Conservation (phyloP, 768 basidiomycete genomes). For the Phlebiopsis flavidoalba region DNA sequence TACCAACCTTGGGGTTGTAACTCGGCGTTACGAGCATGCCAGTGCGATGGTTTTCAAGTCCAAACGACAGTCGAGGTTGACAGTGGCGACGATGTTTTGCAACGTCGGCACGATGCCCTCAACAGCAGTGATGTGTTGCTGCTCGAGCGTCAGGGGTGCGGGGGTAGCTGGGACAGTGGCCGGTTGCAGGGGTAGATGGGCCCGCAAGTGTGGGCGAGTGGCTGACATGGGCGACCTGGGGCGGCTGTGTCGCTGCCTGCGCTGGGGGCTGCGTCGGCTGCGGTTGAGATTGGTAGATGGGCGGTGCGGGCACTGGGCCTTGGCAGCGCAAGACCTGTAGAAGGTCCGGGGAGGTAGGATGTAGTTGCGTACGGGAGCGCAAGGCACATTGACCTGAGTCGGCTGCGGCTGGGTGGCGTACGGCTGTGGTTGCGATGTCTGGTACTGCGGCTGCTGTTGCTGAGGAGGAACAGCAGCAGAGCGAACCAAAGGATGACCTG, state of each 20-base stretch:
- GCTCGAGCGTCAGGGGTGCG: slow-evolving; percentile 75
- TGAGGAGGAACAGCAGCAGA: slow-evolving; percentile 34
- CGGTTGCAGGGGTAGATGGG: slow-evolving; percentile 47
- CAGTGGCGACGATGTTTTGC: slow-evolving; percentile 99
- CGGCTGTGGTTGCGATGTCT: slow-evolving; percentile 34
- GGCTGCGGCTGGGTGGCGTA: slow-evolving; percentile 33
- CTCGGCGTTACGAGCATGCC: slow-evolving; percentile 96
- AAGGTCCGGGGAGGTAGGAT: slow-evolving; percentile 39
- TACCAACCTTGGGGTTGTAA: slow-evolving; percentile 99
- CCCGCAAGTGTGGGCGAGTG: slow-evolving; percentile 42
- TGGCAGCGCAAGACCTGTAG: slow-evolving; percentile 42
- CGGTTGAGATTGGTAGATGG: slow-evolving; percentile 18
- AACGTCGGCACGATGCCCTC: slow-evolving; percentile 98
- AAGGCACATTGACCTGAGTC: slow-evolving; percentile 38
- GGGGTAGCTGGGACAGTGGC: slow-evolving; percentile 62
- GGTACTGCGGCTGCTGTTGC: slow-evolving; percentile 39
- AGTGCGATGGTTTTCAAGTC: slow-evolving; percentile 98
- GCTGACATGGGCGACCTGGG: slow-evolving; percentile 14
- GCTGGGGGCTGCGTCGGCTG: slow-evolving; percentile 2
- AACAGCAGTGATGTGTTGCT: slow-evolving; percentile 93
- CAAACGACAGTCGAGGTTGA: slow-evolving; percentile 93
- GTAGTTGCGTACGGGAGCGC: slow-evolving; percentile 45
- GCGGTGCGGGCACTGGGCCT: slow-evolving; percentile 51
- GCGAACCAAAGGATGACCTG: slow-evolving; percentile 75
- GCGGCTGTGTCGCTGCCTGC: slow-evolving; percentile 26